Evolutionary conservation across 768 basidiomycete species (phyloP).

Genomic region (Leucocoprinus sp.): DNA sequence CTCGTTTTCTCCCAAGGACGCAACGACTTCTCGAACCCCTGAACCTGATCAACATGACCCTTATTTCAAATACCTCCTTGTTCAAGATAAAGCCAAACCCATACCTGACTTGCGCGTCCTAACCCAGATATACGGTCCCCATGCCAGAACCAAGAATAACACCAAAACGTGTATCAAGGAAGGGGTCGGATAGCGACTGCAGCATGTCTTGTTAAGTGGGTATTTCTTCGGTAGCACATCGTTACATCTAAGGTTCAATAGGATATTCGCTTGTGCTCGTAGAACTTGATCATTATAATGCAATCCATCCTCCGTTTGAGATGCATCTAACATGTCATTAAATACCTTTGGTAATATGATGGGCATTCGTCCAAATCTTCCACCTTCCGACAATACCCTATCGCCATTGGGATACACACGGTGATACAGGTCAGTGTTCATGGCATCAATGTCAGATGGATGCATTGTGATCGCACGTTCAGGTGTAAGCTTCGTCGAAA

Average conservation of each 20-base stretch:
- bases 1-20: slow-evolving; percentile 10
- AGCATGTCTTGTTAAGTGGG: slow-evolving; percentile 74
- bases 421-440: slow-evolving; percentile 82
- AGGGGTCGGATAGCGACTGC: slow-evolving; percentile 66
- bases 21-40: neutral
- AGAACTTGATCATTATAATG: slow-evolving; percentile 65
- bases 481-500: slow-evolving; percentile 54
- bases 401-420: slow-evolving; percentile 37
- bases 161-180: slow-evolving; percentile 47
- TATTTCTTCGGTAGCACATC: slow-evolving; percentile 50
- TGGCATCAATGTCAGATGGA: slow-evolving; percentile 75
- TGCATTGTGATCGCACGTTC: slow-evolving; percentile 64
- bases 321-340: slow-evolving; percentile 68
- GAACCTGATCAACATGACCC: neutral
- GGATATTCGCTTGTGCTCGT: slow-evolving; percentile 63
- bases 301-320: slow-evolving; percentile 76
- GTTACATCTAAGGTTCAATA: slow-evolving; percentile 81
- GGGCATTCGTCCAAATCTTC: slow-evolving; percentile 14
- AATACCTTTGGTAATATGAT: slow-evolving; percentile 70
- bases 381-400: neutral
- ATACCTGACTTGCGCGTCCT: slow-evolving; percentile 20
- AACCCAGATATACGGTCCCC: slow-evolving; percentile 42
- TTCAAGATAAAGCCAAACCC: slow-evolving; percentile 1
- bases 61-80: neutral
- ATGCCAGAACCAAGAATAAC: slow-evolving; percentile 36